Percentiles rank a stretch among this genome's conserved stretches.
phyloP scores from a whole-genome alignment of 139 green algal genomes.

The Dunaliella primolecta region DNA sequence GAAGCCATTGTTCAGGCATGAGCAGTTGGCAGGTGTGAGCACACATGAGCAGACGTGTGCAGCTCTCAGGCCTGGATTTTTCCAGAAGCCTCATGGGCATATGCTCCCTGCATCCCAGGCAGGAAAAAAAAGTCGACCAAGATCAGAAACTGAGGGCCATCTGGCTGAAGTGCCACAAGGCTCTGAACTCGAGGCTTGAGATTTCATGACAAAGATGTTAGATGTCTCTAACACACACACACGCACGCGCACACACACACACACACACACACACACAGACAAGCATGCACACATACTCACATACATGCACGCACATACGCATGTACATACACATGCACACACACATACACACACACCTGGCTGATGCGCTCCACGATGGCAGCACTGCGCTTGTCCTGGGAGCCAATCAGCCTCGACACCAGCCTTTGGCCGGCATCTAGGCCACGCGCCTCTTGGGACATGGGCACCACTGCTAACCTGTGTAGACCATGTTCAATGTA shows the following conservation, averaged over 20 bases:
- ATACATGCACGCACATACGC: background rate
- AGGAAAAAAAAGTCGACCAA: too few species aligned
- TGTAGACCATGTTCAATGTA: slow-evolving; percentile 23
- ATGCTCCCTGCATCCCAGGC: too few species aligned
- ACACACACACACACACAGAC: background rate
- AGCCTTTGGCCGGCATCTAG: slow-evolving; percentile 63
- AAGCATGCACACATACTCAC: background rate
- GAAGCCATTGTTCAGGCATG: too few species aligned
- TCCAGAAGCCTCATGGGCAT: too few species aligned
- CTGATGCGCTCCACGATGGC: slow-evolving; percentile 65
- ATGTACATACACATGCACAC: background rate
- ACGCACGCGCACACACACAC: background rate
- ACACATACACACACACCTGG: background rate
- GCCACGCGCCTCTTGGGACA: slow-evolving; percentile 75
- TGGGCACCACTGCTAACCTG: slow-evolving; percentile 77
- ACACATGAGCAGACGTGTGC: too few species aligned
- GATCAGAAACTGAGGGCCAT: too few species aligned
- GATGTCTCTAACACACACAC: too few species aligned
- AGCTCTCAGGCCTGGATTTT: too few species aligned
- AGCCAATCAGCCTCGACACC: slow-evolving; percentile 52
- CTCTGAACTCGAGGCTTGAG: too few species aligned
- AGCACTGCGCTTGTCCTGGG: slow-evolving; percentile 62
- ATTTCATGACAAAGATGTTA: too few species aligned
- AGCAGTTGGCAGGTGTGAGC: too few species aligned
- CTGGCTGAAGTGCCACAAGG: too few species aligned